Evolutionary conservation across 2,329 filamentous ascomycete species (phyloP).

Genomic region (Exophiala sideris): DNA sequence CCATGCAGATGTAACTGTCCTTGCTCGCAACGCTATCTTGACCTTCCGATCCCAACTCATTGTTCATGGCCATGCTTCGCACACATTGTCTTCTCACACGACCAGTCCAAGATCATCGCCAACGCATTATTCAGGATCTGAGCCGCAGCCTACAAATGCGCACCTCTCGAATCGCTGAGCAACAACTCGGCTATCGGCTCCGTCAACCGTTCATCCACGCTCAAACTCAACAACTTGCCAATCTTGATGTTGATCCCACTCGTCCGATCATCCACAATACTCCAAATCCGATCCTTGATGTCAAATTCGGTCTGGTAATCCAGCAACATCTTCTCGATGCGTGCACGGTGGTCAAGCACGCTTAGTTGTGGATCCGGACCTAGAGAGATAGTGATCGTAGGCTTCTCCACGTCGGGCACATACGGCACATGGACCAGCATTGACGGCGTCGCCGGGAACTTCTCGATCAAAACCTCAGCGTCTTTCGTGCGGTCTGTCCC

Average conservation of each 20-base stretch:
- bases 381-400: constrained; percentile 39
- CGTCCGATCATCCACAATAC: constrained; percentile 20
- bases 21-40: neutral
- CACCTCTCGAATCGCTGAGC: constrained; percentile 26
- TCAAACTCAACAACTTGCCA: constrained; percentile 27
- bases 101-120: neutral
- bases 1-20: too few relatives aligned
- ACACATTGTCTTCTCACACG: neutral
- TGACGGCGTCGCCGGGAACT: constrained; percentile 23
- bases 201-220: constrained; percentile 30
- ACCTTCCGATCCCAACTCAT: neutral
- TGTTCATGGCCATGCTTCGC: neutral
- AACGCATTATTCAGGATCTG: neutral
- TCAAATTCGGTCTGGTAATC: constrained; percentile 31
- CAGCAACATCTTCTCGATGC: constrained; percentile 27
- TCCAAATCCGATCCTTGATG: constrained; percentile 32
- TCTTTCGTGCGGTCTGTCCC: constrained; percentile 25
- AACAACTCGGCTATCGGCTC: constrained; percentile 31
- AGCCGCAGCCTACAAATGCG: constrained; percentile 4
- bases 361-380: constrained; percentile 33
- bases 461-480: constrained; percentile 12
- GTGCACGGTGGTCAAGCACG: constrained; percentile 23
- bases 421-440: constrained; percentile 24
- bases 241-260: constrained; percentile 24
- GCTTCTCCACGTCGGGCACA: constrained; percentile 24